Percentiles rank a stretch among this genome's conserved stretches.
These are phyloP conservation scores for Vaccinium macrocarpon DNA, from an alignment of 148 eudicot genomes.

Conservation along the genomic window DNA sequence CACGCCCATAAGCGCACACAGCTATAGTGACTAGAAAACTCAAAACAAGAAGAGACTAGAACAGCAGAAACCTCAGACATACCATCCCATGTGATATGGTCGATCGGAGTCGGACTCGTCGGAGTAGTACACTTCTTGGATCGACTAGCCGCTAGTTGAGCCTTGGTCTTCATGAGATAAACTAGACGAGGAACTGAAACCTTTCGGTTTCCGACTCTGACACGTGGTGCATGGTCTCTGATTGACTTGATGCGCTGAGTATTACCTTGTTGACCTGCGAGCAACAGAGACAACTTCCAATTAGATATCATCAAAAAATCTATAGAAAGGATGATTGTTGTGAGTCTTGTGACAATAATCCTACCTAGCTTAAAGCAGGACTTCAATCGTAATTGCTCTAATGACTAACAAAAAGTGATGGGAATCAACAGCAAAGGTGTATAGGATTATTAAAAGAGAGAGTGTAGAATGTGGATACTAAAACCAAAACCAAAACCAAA, in stretches of 20 bases:
- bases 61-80: neutral
- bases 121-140: neutral
- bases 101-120: neutral
- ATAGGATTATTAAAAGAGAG: neutral
- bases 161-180: neutral
- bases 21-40: neutral
- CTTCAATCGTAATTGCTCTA: neutral
- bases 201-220: constrained; percentile 6
- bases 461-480: neutral
- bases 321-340: neutral
- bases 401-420: neutral
- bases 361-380: constrained; percentile 1
- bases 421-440: neutral
- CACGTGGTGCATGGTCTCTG: neutral
- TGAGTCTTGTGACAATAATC: neutral
- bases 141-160: neutral
- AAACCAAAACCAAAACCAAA: neutral
- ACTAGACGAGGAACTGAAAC: constrained; percentile 13
- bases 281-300: neutral
- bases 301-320: neutral
- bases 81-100: constrained; percentile 19
- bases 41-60: constrained; percentile 6
- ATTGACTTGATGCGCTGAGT: neutral
- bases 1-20: neutral
- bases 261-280: constrained; percentile 4